Conservation (phyloP, 176 grass and related monocot species). For the Hsuehochloa calcarea region DNA sequence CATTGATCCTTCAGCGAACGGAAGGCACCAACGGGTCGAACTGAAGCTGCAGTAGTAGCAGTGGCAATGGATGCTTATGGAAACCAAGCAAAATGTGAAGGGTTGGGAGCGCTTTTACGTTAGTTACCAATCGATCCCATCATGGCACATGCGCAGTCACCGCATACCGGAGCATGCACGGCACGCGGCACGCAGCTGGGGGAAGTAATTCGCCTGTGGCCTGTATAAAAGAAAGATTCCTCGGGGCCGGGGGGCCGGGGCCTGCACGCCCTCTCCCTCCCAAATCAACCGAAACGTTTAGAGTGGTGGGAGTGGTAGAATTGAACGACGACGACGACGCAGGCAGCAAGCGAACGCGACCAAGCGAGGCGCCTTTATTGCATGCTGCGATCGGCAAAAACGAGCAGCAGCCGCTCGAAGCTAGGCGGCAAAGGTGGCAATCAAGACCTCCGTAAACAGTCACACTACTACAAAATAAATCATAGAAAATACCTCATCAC, state of each 20-base stretch:
- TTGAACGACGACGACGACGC: too few species aligned
- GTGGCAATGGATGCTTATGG: slow-evolving; percentile 6
- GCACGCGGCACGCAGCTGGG: background rate
- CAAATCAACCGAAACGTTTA: background rate
- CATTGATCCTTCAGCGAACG: background rate
- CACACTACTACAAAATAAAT: too few species aligned
- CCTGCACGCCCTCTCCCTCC: background rate
- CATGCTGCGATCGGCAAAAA: background rate
- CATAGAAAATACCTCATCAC: too few species aligned
- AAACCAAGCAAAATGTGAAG: slow-evolving; percentile 26
- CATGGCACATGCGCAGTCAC: slow-evolving; percentile 37
- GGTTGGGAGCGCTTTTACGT: slow-evolving; percentile 17
- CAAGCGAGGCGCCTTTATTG: background rate
- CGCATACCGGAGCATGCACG: background rate
- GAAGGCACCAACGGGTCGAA: background rate
- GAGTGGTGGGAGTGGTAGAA: background rate
- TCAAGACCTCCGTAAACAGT: background rate
- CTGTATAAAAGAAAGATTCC: slow-evolving; percentile 42
- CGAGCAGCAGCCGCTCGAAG: background rate
- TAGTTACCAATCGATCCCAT: slow-evolving; percentile 44
- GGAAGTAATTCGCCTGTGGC: background rate
- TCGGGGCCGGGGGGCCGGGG: background rate
- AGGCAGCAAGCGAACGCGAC: background rate
- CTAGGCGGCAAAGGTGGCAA: background rate
- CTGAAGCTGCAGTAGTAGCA: background rate